phyloP scores from a whole-genome alignment of 768 basidiomycete species.

The Leccinellum albellum region DNA sequence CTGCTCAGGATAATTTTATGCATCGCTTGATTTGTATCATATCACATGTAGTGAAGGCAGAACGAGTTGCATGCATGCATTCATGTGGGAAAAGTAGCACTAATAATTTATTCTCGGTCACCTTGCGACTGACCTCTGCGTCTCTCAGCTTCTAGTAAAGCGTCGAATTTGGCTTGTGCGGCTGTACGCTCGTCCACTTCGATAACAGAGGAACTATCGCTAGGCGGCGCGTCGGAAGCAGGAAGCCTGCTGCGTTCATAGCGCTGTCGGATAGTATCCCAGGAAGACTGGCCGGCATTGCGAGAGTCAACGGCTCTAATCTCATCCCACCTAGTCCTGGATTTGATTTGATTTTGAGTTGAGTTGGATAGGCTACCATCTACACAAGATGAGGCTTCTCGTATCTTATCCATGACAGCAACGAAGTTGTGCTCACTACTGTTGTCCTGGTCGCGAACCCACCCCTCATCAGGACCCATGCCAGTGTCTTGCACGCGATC shows the following conservation, averaged over 20 bases:
- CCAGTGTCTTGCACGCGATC: conserved; percentile 3
- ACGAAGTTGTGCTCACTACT: conserved; percentile 12
- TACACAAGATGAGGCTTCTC: background rate
- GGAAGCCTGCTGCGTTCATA: conserved; percentile 38
- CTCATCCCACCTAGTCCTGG: conserved; percentile 57
- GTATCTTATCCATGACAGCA: background rate
- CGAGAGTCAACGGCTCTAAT: conserved; percentile 54
- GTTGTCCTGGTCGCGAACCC: conserved; percentile 10
- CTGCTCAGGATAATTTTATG: conserved; percentile 6
- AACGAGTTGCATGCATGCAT: background rate
- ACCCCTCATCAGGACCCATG: conserved; percentile 14
- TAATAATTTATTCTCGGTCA: conserved; percentile 4
- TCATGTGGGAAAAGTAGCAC: background rate
- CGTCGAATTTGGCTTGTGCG: conserved; percentile 58
- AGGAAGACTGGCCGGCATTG: conserved; percentile 47
- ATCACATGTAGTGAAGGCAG: background rate
- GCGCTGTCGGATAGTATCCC: conserved; percentile 65
- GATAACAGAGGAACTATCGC: conserved; percentile 3
- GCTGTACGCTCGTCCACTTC: conserved; percentile 33
- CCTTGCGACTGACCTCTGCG: conserved; percentile 28
- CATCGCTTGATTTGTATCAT: conserved; percentile 5
- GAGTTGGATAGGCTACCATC: conserved; percentile 5
- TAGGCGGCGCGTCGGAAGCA: conserved; percentile 5
- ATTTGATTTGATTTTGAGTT: conserved; percentile 5
- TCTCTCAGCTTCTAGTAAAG: conserved; percentile 56